Conservation (phyloP, 148 eudicot genomes). For the Fagopyrum homotropicum region DNA sequence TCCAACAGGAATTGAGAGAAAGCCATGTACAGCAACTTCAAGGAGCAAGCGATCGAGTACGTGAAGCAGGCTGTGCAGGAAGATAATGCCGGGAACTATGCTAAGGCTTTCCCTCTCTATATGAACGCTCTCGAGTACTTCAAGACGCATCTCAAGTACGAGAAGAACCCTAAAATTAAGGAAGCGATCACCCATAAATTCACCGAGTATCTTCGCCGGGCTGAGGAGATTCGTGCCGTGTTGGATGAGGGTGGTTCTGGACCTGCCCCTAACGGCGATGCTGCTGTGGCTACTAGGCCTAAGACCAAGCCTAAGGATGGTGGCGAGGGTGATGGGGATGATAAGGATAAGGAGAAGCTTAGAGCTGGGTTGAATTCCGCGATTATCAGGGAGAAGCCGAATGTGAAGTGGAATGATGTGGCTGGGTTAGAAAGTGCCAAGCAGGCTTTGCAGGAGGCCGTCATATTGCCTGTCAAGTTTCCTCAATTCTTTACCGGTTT, state of each 20-base stretch:
- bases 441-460: slow-evolving; percentile 97
- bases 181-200: slow-evolving; percentile 89
- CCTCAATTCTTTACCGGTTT: slow-evolving; percentile 93
- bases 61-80: slow-evolving; percentile 89
- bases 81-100: slow-evolving; percentile 90
- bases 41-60: slow-evolving; percentile 96
- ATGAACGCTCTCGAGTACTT: slow-evolving; percentile 95
- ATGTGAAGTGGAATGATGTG: slow-evolving; percentile 93
- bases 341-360: slow-evolving; percentile 73
- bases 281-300: slow-evolving; percentile 72
- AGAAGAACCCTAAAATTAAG: slow-evolving; percentile 87
- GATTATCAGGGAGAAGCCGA: slow-evolving; percentile 93
- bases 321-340: slow-evolving; percentile 71
- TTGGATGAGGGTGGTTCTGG: slow-evolving; percentile 77
- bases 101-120: slow-evolving; percentile 85
- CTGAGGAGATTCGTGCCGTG: slow-evolving; percentile 92
- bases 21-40: slow-evolving; percentile 93
- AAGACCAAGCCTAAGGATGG: slow-evolving; percentile 81
- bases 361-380: slow-evolving; percentile 87
- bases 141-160: slow-evolving; percentile 86
- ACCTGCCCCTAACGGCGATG: slow-evolving; percentile 61
- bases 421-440: slow-evolving; percentile 96
- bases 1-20: neutral
- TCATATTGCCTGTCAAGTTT: slow-evolving; percentile 90
- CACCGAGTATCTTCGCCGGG: slow-evolving; percentile 90